Base-by-base conservation (phyloP, 495 filamentous ascomycete genomes). In the Sporormia fimetaria region DNA sequence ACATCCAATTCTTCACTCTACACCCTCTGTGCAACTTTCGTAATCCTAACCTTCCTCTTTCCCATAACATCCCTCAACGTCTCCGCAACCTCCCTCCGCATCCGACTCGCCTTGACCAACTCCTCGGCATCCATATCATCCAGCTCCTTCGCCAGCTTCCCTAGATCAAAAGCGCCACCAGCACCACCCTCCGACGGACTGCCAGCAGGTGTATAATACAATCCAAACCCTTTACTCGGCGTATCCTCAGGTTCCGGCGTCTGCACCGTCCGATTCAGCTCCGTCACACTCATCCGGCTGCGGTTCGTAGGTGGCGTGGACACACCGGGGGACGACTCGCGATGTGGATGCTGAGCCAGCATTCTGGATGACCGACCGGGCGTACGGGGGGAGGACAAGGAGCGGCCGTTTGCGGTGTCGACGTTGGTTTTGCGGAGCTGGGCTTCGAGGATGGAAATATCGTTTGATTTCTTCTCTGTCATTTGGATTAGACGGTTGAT, bases 401-500 rank as follows among this genome's bases (percentile, higher is more conserved):
- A 37, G 28, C 40, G 24, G 21, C 16, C 9, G n/a, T 15, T 21
- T 11, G 16, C 20, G 8, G 28, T 5, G 11, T 22, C 40, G 18
- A 54, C 21, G 10, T 80, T 69, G 6, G 93, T 65, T 35, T 74
- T 78, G 20, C 76, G 73, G 65, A 96, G 78, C 49, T 93, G 82
- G 24, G 74, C 72, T 57, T 94, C 90, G 20, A 96, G 69, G 8
- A 92, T 73, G 58, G 93, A 84, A 33, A 96, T 77, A 48, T 96
- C 90, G 31, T 75, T 78, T 57, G 80, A 85, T 56, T 78, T 81
- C 60, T 78, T 78, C 65, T 94, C 83, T 0, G 80, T 79, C 83
- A 95, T 93, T 44, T 64, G 74, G 37, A 87, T 96, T 75, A 99
- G 83, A 40, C 90, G 94, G 37, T 66, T 66, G 47, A 99, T 93